Base-by-base conservation (phyloP, 768 basidiomycete species). In the Hypholoma sublateritium region DNA sequence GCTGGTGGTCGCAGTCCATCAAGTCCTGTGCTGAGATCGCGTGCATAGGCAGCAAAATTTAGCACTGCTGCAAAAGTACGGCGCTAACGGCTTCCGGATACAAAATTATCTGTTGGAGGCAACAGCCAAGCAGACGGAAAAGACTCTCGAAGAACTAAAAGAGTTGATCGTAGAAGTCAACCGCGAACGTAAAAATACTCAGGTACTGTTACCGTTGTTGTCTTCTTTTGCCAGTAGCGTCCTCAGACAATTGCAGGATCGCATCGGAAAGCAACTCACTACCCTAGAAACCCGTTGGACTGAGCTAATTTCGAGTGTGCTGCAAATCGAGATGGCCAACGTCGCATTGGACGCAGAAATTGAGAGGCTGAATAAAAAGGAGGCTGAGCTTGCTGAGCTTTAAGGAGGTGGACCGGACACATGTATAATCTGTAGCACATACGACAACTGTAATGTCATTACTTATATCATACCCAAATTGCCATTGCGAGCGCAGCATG, bases 301-400 rank as follows among this genome's bases (percentile, higher is more conserved):
- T 19, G 92, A 95, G 72, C 78, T 98, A 46, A 87, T 98, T 55
- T 94, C 93, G 53, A 89, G 74, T 65, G 89, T 95, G 44, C 74
- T 98, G 57, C 95, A 98, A 73, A 89, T 97, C 61, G 95, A 97
- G 78, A 87, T 98, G 85, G 96, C 95, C 16, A 95, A 94, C 69
- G 81, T 87, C 41, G 93, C 93, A 24, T 71, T 97, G 70, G 93
- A 95, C 63, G 86, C 78, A 5, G 93, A 97, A 66, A 79, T 97
- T 47, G 82, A 80, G 45, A 73, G 79, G 37, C 71, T 92, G 51
- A 78, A 80, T 62, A 74, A 73, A 58, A 79, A 72, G 59, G 88
- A 88, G 69, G 81, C 77, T 3, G 88, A 90, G 64, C 76, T 91
- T 48, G 77, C 80, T 42, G 77, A 74, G 43, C 65, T 79, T 28